Evolutionary conservation across 345 rosid species (phyloP).

Genomic region (Capsella bursapastoris): DNA sequence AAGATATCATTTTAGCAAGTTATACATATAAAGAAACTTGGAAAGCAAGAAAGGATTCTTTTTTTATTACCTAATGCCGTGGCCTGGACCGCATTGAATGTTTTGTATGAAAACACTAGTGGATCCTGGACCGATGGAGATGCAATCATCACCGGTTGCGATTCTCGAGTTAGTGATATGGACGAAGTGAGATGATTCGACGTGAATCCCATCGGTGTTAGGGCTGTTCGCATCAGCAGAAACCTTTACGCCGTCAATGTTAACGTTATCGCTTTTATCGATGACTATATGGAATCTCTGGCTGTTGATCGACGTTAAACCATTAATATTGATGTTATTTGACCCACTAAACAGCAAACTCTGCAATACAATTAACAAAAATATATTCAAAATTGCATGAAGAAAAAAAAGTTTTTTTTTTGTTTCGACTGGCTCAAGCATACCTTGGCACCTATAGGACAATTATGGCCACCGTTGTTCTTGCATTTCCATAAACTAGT

Average conservation of each 20-base stretch:
- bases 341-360: slow-evolving; percentile 57
- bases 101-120: slow-evolving; percentile 54
- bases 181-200: slow-evolving; percentile 55
- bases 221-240: slow-evolving; percentile 65
- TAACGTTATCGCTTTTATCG: slow-evolving; percentile 57
- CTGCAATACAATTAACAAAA: slow-evolving; percentile 41
- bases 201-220: slow-evolving; percentile 87
- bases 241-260: slow-evolving; percentile 51
- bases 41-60: not conserved
- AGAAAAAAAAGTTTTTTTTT: not conserved
- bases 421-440: slow-evolving; percentile 6
- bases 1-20: not conserved
- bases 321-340: slow-evolving; percentile 54
- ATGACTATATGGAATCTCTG: slow-evolving; percentile 71
- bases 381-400: not conserved
- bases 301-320: slow-evolving; percentile 67
- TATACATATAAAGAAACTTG: not conserved
- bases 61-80: slow-evolving; percentile 51
- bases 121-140: slow-evolving; percentile 83
- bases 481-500: slow-evolving; percentile 72
- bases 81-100: slow-evolving; percentile 79
- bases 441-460: slow-evolving; percentile 75
- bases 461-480: slow-evolving; percentile 43
- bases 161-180: slow-evolving; percentile 61
- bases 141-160: slow-evolving; percentile 82